These are phyloP conservation scores for Fusarium solani-melongenae DNA, from an alignment of 2,329 filamentous ascomycete species.

Conservation along the genomic window DNA sequence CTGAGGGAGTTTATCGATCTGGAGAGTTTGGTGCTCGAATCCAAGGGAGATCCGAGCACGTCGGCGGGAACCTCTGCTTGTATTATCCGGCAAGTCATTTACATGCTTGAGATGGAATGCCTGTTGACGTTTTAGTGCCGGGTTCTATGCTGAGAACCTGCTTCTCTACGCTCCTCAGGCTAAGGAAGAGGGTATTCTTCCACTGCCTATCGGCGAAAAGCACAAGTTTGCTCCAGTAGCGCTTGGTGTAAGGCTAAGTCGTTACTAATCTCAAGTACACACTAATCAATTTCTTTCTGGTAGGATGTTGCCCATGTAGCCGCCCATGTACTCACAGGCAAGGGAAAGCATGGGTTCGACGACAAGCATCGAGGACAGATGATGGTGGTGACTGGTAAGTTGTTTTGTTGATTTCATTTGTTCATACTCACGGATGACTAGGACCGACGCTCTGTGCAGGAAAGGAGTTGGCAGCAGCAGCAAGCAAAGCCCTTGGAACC, in stretches of 20 bases:
- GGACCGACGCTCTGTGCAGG: slow-evolving; percentile 60
- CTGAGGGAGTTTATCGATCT: slow-evolving; percentile 64
- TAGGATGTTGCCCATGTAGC: slow-evolving; percentile 23
- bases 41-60: slow-evolving; percentile 51
- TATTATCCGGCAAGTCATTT: not conserved
- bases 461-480: slow-evolving; percentile 57
- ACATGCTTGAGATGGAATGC: rapidly evolving
- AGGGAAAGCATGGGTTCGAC: slow-evolving; percentile 21
- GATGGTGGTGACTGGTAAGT: slow-evolving; percentile 15
- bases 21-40: slow-evolving; percentile 54
- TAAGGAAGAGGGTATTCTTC: slow-evolving; percentile 5
- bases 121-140: not conserved
- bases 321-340: slow-evolving; percentile 17
- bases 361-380: slow-evolving; percentile 13
- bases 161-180: slow-evolving; percentile 12
- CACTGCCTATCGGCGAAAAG: slow-evolving; percentile 9
- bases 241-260: not conserved
- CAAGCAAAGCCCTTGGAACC: slow-evolving; percentile 55
- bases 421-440: slow-evolving; percentile 11
- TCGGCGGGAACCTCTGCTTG: slow-evolving; percentile 11
- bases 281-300: not conserved
- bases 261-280: not conserved
- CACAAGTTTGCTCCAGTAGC: slow-evolving; percentile 25
- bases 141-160: slow-evolving; percentile 19
- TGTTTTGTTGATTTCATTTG: no score